Base-by-base conservation (phyloP, 805 yeast species). In the Candida yuanshanica region DNA sequence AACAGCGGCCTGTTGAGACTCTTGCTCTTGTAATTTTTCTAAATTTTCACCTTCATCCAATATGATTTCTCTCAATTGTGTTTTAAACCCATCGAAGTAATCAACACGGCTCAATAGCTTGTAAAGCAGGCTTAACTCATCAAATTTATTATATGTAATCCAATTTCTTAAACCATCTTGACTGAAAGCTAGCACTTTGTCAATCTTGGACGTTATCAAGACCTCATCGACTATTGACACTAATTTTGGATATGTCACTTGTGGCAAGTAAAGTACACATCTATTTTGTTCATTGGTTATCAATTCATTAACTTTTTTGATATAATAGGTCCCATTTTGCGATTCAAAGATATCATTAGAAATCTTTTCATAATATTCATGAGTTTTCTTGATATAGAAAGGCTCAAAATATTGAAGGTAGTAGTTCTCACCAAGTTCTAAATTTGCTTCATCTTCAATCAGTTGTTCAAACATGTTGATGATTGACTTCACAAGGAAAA, bases 381-480 rank as follows among this genome's bases (percentile, higher is more conserved):
- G 74, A 1, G 91, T 75, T 24, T 70, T 70, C 4, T 65, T 55
- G 38, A 86, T 53, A 34, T 86, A 70, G 37, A 58, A 62, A 0
- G 87, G 89, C 51, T 87, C 95, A 57, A 89, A 83, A 33, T 65
- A 70, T 16, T 68, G 71, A 20, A 69, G 64, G 53, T 83, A 88
- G 48, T 78, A 82, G 41, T 75, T 80, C 43, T 81, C 89, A 5
- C 75, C 73, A 18, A 63, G 57, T n/a, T 59, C 66, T 6, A 51
- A 26, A 21, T 45, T 54, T 26, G 56, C 51, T n/a, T 51, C 55
- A 40, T 65, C 68, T 42, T 77, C 83, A 5, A 69, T 61, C 26
- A 86, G 62, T 6, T 81, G 64, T 53, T 86, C 93, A 56, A 86
- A 70, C 89, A 90, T 85, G 33, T 68, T 69, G 13, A 87, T 71